Conservation (phyloP, 2,329 filamentous ascomycete genomes). For the Gremmenia infestans region DNA sequence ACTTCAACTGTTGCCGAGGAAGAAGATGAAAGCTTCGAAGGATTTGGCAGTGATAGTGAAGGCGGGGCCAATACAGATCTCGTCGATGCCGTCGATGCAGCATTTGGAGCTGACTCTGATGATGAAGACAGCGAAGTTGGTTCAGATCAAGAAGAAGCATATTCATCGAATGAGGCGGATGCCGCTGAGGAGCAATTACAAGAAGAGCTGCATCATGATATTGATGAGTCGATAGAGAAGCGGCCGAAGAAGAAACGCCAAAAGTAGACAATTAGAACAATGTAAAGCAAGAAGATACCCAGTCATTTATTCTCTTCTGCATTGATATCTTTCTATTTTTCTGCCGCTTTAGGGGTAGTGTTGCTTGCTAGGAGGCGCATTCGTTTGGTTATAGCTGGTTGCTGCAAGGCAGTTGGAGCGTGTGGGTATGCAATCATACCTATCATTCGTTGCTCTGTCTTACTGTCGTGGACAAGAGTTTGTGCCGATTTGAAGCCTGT, state of each 20-base stretch:
- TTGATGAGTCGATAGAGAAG: slow-evolving; percentile 15
- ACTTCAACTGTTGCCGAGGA: slow-evolving; percentile 27
- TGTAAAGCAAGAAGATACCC: background rate
- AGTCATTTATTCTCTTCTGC: background rate
- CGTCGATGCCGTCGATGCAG: slow-evolving; percentile 27
- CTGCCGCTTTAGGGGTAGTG: background rate
- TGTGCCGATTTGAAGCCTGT: too few relatives aligned
- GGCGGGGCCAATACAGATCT: slow-evolving; percentile 27
- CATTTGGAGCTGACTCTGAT: slow-evolving; percentile 31
- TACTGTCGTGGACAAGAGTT: too few relatives aligned
- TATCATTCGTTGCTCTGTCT: too few relatives aligned
- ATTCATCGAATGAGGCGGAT: slow-evolving; percentile 23
- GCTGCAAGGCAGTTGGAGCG: too few relatives aligned
- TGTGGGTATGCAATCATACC: too few relatives aligned
- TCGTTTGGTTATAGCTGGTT: too few relatives aligned
- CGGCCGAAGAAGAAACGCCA: slow-evolving; percentile 30
- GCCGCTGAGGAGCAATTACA: slow-evolving; percentile 28
- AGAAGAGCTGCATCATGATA: slow-evolving; percentile 25
- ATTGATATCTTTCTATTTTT: background rate
- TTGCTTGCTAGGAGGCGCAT: too few relatives aligned
- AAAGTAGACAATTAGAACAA: slow-evolving; percentile 18
- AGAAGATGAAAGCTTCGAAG: slow-evolving; percentile 40
- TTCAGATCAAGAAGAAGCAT: slow-evolving; percentile 39
- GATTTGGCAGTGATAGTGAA: slow-evolving; percentile 40
- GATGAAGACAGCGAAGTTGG: slow-evolving; percentile 38